phyloP scores from a whole-genome alignment of 2,329 filamentous ascomycete genomes.

The Lasiodiplodia citricola region DNA sequence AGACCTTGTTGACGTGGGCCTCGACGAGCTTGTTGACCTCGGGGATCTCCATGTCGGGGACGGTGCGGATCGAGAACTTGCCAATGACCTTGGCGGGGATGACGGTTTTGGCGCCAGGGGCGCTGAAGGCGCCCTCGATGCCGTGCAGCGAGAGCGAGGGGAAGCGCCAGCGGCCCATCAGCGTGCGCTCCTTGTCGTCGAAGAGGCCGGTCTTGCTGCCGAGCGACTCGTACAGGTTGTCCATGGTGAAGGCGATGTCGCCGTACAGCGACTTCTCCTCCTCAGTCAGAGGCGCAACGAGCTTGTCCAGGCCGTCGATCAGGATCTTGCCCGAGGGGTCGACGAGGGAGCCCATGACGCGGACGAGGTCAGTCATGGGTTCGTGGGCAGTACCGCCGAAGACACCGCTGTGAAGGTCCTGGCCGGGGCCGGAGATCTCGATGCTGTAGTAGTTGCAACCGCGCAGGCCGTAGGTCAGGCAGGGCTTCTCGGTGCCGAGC shows the following conservation, averaged over 20 bases:
- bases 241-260: constrained; percentile 93
- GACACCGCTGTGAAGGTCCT: constrained; percentile 94
- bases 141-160: constrained; percentile 94
- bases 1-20: constrained; percentile 82
- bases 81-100: constrained; percentile 97
- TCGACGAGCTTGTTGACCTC: constrained; percentile 85
- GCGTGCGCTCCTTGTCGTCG: constrained; percentile 84
- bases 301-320: constrained; percentile 91
- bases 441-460: constrained; percentile 98
- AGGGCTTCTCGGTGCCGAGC: constrained; percentile 98
- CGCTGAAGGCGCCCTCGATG: constrained; percentile 91
- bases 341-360: constrained; percentile 81
- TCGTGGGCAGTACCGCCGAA: constrained; percentile 97
- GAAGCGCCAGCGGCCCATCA: constrained; percentile 96
- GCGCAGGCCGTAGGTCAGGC: constrained; percentile 93
- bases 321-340: constrained; percentile 90
- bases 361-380: constrained; percentile 95
- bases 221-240: constrained; percentile 88
- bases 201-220: constrained; percentile 88
- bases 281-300: constrained; percentile 85
- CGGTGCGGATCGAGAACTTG: constrained; percentile 98
- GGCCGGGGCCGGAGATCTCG: constrained; percentile 86
- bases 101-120: constrained; percentile 94
- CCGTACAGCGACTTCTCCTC: constrained; percentile 90
- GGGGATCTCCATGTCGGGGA: constrained; percentile 95